Evolutionary conservation across 2,329 filamentous ascomycete species (phyloP).

Genomic region (Ophiostoma novo-ulmi): DNA sequence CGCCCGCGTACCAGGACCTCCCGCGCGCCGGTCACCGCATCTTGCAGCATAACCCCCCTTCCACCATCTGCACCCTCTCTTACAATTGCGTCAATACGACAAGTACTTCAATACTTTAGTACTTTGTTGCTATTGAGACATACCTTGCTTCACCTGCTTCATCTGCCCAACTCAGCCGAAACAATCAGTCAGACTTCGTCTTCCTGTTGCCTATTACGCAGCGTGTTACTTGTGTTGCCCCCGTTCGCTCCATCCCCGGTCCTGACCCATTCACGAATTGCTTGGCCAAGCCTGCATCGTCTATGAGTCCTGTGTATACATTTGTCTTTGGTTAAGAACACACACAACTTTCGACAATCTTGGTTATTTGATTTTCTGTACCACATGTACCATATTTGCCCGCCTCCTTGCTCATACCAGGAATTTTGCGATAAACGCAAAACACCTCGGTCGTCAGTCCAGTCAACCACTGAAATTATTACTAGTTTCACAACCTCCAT

Average conservation of each 20-base stretch:
- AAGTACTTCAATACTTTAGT: background rate
- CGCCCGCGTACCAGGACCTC: slow-evolving; percentile 8
- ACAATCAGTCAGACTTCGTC: background rate
- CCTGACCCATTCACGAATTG: slow-evolving; percentile 1
- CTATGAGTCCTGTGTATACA: slow-evolving; percentile 5
- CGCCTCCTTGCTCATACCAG: background rate
- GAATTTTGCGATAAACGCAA: background rate
- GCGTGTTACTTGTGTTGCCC: slow-evolving; percentile 11
- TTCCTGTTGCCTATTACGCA: slow-evolving; percentile 6
- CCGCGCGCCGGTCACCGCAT: slow-evolving; percentile 22
- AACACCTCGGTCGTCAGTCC: background rate
- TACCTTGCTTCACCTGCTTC: background rate
- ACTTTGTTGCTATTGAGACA: slow-evolving; percentile 3
- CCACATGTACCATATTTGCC: background rate
- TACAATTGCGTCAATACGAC: slow-evolving; percentile 1
- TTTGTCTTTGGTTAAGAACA: background rate
- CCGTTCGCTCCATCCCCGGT: background rate
- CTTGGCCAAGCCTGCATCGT: background rate
- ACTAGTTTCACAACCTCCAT: too few species aligned
- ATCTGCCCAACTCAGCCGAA: background rate
- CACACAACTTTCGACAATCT: background rate
- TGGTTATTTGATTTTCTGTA: background rate
- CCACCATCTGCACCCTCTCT: slow-evolving; percentile 4
- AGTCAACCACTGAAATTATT: background rate
- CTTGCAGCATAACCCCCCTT: slow-evolving; percentile 8